A percentile compares a stretch with the other conserved stretches of the same genome.
Evolutionary conservation across 2,329 filamentous ascomycete genomes (phyloP).

Genomic region (Botrytis hyacinthi): DNA sequence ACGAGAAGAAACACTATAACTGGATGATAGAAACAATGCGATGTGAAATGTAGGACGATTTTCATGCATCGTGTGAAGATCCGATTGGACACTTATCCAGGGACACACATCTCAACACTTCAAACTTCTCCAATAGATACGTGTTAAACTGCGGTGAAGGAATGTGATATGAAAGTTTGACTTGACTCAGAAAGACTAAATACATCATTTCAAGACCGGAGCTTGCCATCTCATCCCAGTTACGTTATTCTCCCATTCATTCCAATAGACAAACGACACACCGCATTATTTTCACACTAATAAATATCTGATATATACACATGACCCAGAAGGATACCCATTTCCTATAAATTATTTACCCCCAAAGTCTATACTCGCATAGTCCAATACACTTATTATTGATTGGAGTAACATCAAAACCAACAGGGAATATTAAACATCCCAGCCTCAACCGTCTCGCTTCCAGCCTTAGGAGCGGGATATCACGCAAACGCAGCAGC

Average conservation of each 20-base stretch:
- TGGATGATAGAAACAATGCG: not conserved
- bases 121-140: no score
- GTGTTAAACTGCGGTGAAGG: not conserved
- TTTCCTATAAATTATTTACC: not conserved
- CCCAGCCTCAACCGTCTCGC: not conserved
- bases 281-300: not conserved
- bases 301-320: not conserved
- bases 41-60: not conserved
- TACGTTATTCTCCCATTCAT: not conserved
- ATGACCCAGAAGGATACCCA: not conserved
- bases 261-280: not conserved
- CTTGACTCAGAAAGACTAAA: not conserved
- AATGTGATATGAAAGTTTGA: not conserved
- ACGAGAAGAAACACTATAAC: no score
- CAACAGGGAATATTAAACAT: not conserved
- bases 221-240: not conserved
- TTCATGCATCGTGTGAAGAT: not conserved
- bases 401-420: not conserved
- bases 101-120: not conserved
- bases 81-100: not conserved
- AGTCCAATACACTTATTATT: no score
- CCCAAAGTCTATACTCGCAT: not conserved
- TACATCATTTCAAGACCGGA: not conserved
- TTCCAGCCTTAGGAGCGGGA: conserved; percentile 13
- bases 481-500: conserved; percentile 10